Percentiles rank a stretch among this genome's conserved stretches.
Evolutionary conservation across 2,329 filamentous ascomycete species (phyloP).

Genomic region (Stagonosporopsis tanaceti): DNA sequence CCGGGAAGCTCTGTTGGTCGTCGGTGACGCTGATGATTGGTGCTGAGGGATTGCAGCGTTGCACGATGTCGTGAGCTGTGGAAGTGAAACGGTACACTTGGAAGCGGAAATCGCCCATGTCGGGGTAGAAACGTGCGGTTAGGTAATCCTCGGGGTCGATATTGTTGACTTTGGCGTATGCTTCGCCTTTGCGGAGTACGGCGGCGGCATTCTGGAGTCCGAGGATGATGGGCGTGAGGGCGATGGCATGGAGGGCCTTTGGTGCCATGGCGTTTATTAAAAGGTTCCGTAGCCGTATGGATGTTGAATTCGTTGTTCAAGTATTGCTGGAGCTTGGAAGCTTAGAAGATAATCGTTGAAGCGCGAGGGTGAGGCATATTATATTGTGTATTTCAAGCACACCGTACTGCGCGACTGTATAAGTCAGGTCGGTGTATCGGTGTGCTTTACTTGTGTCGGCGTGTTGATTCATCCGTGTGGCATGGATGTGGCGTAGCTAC

Average conservation of each 20-base stretch:
- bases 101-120: slow-evolving; percentile 60
- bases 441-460: not conserved
- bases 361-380: not conserved
- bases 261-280: slow-evolving; percentile 23
- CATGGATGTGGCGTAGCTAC: not conserved
- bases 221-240: slow-evolving; percentile 54
- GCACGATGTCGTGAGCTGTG: slow-evolving; percentile 51
- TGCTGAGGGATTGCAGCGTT: slow-evolving; percentile 49
- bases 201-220: slow-evolving; percentile 53
- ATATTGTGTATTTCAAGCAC: not conserved
- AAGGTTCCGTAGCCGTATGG: too few relatives aligned
- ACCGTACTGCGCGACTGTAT: not conserved
- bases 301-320: not conserved
- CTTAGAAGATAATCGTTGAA: not conserved
- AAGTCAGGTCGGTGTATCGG: not conserved
- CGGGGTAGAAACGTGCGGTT: slow-evolving; percentile 54
- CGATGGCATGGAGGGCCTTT: slow-evolving; percentile 44
- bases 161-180: slow-evolving; percentile 50
- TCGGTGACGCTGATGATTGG: slow-evolving; percentile 49
- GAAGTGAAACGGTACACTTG: slow-evolving; percentile 59
- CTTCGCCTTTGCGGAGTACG: slow-evolving; percentile 56
- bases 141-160: slow-evolving; percentile 50
- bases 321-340: not conserved
- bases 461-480: not conserved
- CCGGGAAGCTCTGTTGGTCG: slow-evolving; percentile 58